Evolutionary conservation across 345 rosid genomes (phyloP).

Genomic region (Pseudoturritis turrita): DNA sequence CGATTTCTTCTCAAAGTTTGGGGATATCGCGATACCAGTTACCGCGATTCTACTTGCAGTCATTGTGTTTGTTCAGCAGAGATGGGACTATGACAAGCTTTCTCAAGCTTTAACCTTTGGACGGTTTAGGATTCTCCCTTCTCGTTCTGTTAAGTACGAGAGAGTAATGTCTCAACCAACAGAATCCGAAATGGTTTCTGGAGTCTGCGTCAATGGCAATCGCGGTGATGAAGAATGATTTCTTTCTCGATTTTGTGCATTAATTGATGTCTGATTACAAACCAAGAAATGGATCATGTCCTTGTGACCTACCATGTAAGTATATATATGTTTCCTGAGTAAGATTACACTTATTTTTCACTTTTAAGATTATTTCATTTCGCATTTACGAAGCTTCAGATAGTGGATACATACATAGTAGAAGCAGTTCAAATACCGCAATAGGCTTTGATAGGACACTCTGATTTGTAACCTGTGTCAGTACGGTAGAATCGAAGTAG

Average conservation of each 20-base stretch:
- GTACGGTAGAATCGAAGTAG: slow-evolving; percentile 28
- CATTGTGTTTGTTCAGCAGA: slow-evolving; percentile 64
- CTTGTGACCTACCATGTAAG: slow-evolving; percentile 21
- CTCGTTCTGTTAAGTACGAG: slow-evolving; percentile 51
- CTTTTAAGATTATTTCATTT: background rate
- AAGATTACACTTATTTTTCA: background rate
- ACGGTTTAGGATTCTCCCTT: slow-evolving; percentile 52
- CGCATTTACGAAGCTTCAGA: background rate
- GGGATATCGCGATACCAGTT: slow-evolving; percentile 67
- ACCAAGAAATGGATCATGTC: slow-evolving; percentile 7
- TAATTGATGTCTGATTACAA: slow-evolving; percentile 7
- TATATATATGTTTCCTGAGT: slow-evolving; percentile 9
- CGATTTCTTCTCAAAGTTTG: slow-evolving; percentile 73
- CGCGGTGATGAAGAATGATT: slow-evolving; percentile 43
- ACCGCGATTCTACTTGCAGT: slow-evolving; percentile 56
- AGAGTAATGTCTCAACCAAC: slow-evolving; percentile 54
- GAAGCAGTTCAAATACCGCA: slow-evolving; percentile 33
- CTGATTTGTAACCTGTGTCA: slow-evolving; percentile 17
- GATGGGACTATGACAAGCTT: slow-evolving; percentile 71
- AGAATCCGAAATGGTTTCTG: slow-evolving; percentile 67
- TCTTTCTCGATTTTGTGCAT: slow-evolving; percentile 5
- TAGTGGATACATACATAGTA: background rate
- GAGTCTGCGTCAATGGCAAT: slow-evolving; percentile 35
- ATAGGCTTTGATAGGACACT: slow-evolving; percentile 32
- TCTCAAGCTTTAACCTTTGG: slow-evolving; percentile 48